Evolutionary conservation across 495 filamentous ascomycete species (phyloP), one percentile per base, ranked within the genome.

Genomic region (Aspergillus coremiiformis): DNA sequence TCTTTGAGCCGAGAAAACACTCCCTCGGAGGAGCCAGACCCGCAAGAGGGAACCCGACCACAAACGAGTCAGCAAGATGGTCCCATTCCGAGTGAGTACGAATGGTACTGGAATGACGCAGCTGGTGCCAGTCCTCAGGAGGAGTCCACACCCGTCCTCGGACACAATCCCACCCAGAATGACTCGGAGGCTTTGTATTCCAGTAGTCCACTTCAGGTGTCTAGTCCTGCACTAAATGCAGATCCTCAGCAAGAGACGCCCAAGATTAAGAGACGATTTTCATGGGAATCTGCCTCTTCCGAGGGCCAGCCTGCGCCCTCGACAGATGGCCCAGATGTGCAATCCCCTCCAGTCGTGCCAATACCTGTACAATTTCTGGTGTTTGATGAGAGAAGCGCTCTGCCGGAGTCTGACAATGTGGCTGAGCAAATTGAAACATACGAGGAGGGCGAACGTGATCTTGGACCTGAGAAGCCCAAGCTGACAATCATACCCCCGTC

Each of bases 1-100:
- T 86, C 82, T n/a, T 66, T 93, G 11, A 89, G 78, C 57, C 77
- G 81, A 9, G 63, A 74, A 44, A 63, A 63, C 45, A 65, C 59
- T 0, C 63, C 65, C 5, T 67, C 70, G 4, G 60, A 74, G 7
- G 65, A 67, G 23, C 67, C 59, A 1, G 66, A 68, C 7, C 44
- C 56, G 17, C 26, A 48, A 15, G 41, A 43, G 10, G 54, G 37
- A 1, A 54, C 55, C 11, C 64, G 61, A 20, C 46, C 65, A 12
- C 60, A 65, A 41, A 55, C 59, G 15, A 54, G 42, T 41, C 56
- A 47, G 46, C 71, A 76, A 43, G 78, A 76, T 41, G 74, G 73
- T 5, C 73, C 78, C 23, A 63, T 83, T 22, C 81, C 80, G 1
- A 68, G 66, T 23, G 79, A 83, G 54, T 82, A 82, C 63, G 82